phyloP scores from a whole-genome alignment of 2,329 filamentous ascomycete species.

The Tolypocladium nubicola region DNA sequence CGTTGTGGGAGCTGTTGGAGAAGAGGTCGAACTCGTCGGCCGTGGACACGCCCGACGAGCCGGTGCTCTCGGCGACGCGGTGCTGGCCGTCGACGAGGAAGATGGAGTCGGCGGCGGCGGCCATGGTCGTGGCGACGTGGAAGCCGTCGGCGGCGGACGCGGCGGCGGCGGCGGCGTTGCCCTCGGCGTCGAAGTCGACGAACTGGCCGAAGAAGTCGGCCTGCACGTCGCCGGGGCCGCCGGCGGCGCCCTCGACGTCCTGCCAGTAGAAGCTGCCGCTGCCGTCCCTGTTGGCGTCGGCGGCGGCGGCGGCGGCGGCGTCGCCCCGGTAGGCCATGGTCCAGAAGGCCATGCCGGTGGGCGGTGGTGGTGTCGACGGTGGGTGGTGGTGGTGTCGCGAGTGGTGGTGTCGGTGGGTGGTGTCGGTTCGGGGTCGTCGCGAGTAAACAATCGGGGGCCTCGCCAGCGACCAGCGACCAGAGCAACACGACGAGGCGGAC shows the following conservation, averaged over 20 bases:
- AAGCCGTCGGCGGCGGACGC: slow-evolving; percentile 9
- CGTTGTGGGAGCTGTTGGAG: slow-evolving; percentile 21
- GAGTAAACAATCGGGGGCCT: neutral
- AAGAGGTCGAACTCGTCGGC: slow-evolving; percentile 26
- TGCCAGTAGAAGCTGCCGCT: slow-evolving; percentile 20
- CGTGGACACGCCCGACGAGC: slow-evolving; percentile 24
- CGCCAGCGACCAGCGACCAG: neutral
- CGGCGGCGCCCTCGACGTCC: slow-evolving; percentile 17
- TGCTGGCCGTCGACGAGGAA: slow-evolving; percentile 12
- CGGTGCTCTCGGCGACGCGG: slow-evolving; percentile 15
- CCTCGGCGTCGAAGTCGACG: slow-evolving; percentile 22
- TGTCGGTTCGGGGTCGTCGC: neutral
- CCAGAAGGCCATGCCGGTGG: slow-evolving; percentile 23
- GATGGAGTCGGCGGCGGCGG: slow-evolving; percentile 15
- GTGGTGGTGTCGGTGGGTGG: neutral
- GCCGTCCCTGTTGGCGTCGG: slow-evolving; percentile 23
- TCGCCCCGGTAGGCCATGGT: slow-evolving; percentile 22
- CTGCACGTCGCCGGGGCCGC: slow-evolving; percentile 15
- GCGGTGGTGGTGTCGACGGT: neutral
- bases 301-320: slow-evolving; percentile 14
- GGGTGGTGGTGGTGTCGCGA: neutral
- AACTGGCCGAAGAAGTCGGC: slow-evolving; percentile 26
- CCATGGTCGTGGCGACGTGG: slow-evolving; percentile 11
- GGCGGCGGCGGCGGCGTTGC: slow-evolving; percentile 9
- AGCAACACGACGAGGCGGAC: neutral